phyloP scores from a whole-genome alignment of 2,329 filamentous ascomycete genomes.

The Pezicula rhizophila region DNA sequence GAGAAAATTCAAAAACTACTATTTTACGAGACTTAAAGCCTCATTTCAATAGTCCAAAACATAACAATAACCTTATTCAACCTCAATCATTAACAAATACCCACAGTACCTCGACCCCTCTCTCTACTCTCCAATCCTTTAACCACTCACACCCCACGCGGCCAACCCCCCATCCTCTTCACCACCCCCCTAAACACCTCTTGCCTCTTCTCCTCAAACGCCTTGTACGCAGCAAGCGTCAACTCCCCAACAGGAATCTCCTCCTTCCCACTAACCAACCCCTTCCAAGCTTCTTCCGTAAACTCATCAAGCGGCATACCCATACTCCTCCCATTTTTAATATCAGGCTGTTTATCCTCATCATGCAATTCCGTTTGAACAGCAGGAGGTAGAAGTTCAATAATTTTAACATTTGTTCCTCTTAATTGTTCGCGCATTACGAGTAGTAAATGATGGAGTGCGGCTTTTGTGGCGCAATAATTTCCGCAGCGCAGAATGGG shows the following conservation, averaged over 20 bases:
- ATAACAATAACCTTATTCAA: too few species aligned
- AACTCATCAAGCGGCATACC: constrained; percentile 44
- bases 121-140: too few species aligned
- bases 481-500: constrained; percentile 12
- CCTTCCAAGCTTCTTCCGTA: constrained; percentile 28
- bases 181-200: constrained; percentile 4
- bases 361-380: constrained; percentile 38
- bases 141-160: neutral
- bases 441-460: constrained; percentile 36
- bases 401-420: constrained; percentile 30
- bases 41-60: too few species aligned
- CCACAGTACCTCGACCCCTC: too few species aligned
- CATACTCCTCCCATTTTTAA: constrained; percentile 34
- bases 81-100: too few species aligned
- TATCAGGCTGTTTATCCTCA: constrained; percentile 30
- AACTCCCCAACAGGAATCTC: constrained; percentile 14
- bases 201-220: constrained; percentile 8
- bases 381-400: constrained; percentile 35
- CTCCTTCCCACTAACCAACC: constrained; percentile 11
- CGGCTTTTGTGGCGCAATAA: constrained; percentile 41
- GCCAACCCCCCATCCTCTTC: neutral
- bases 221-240: constrained; percentile 6
- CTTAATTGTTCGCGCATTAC: constrained; percentile 35
- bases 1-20: too few species aligned
- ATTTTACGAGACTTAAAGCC: too few species aligned